Evolutionary conservation across 2,329 filamentous ascomycete genomes (phyloP).

Genomic region (Ascosphaera acerosa): DNA sequence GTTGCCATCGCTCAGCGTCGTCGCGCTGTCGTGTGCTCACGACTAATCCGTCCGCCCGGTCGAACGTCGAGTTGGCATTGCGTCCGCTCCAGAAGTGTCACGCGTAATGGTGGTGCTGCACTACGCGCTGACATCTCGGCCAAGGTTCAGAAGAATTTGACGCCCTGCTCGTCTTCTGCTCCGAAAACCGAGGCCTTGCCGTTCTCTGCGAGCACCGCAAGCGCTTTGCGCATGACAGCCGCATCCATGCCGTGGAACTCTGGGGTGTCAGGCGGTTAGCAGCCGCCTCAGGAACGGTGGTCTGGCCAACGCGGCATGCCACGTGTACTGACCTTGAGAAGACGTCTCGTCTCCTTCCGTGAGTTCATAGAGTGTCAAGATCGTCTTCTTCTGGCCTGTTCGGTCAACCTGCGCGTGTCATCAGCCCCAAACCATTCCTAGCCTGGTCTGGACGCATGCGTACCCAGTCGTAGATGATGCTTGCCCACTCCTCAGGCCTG

Average conservation of each 20-base stretch:
- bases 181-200: slow-evolving; percentile 90
- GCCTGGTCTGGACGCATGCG: too few relatives aligned
- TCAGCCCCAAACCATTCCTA: slow-evolving; percentile 2
- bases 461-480: slow-evolving; percentile 46
- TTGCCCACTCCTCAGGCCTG: slow-evolving; percentile 76
- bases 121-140: too few relatives aligned
- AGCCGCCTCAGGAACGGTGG: too few relatives aligned
- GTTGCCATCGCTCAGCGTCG: too few relatives aligned
- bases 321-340: slow-evolving; percentile 34
- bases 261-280: too few relatives aligned
- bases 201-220: slow-evolving; percentile 61
- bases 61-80: too few relatives aligned
- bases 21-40: too few relatives aligned
- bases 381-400: slow-evolving; percentile 67
- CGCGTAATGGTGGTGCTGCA: too few relatives aligned
- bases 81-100: slow-evolving; percentile 17
- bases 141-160: slow-evolving; percentile 98
- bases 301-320: too few relatives aligned
- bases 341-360: slow-evolving; percentile 59
- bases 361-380: slow-evolving; percentile 83
- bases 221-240: slow-evolving; percentile 52
- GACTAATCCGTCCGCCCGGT: too few relatives aligned
- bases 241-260: slow-evolving; percentile 77
- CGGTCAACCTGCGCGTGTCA: slow-evolving; percentile 34
- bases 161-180: slow-evolving; percentile 60